Conservation (phyloP, 139 green algal species). For the Tetradesmus obliquus region DNA sequence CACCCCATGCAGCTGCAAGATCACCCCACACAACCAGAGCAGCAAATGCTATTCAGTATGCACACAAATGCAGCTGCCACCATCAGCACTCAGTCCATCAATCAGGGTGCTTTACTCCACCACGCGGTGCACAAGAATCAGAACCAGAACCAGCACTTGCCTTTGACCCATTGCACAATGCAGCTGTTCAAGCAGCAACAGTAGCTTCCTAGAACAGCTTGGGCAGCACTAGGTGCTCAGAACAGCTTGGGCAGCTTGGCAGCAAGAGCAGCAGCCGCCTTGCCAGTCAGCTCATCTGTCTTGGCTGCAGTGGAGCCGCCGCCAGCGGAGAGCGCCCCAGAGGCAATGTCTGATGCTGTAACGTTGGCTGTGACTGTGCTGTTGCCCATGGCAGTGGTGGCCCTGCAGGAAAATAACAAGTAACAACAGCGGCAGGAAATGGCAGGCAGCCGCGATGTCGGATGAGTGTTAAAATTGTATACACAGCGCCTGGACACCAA, state of each 20-base stretch:
- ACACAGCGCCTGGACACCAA: no score
- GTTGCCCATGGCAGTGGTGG: slow-evolving; percentile 18
- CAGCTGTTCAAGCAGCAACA: neutral
- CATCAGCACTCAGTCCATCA: no score
- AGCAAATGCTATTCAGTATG: no score
- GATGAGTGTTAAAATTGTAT: no score
- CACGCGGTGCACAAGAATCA: no score
- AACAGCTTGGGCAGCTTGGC: neutral
- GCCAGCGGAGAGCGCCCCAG: neutral
- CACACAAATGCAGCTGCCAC: no score
- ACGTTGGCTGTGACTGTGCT: slow-evolving; percentile 21
- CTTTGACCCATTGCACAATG: no score
- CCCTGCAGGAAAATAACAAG: neutral
- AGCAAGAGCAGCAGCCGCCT: neutral
- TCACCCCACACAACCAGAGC: no score
- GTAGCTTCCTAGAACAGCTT: neutral
- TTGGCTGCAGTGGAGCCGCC: neutral
- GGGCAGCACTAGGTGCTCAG: neutral
- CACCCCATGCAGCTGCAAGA: no score
- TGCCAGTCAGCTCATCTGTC: neutral
- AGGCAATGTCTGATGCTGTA: neutral
- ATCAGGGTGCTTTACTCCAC: no score
- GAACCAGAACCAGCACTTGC: no score
- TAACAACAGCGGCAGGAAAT: neutral
- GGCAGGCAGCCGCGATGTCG: neutral